These are phyloP conservation scores for Globisporangium parvum DNA, from an alignment of 352 stramenopile genomes.

Conservation along the genomic window DNA sequence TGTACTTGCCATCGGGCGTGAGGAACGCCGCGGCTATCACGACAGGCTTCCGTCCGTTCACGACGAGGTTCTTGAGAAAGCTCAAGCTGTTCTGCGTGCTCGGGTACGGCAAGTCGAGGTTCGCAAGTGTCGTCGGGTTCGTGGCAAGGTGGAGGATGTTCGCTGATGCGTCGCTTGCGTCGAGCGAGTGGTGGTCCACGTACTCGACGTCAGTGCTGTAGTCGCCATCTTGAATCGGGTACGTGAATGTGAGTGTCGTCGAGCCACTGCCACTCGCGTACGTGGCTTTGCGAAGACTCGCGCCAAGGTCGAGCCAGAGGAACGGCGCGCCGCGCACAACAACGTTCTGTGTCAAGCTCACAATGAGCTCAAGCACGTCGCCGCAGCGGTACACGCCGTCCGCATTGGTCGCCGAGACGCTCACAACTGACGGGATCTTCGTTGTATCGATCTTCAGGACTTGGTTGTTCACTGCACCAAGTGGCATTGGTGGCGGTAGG, in stretches of 20 bases:
- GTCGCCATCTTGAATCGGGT: slow-evolving; percentile 62
- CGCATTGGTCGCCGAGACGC: slow-evolving; percentile 36
- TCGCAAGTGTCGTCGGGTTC: slow-evolving; percentile 57
- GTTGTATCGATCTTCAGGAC: slow-evolving; percentile 60
- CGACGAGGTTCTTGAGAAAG: slow-evolving; percentile 57
- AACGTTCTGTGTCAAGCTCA: slow-evolving; percentile 69
- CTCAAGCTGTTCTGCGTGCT: slow-evolving; percentile 58
- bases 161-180: slow-evolving; percentile 39
- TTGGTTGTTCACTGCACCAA: slow-evolving; percentile 29
- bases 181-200: slow-evolving; percentile 76
- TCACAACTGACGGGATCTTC: slow-evolving; percentile 40
- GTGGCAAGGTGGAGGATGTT: slow-evolving; percentile 57
- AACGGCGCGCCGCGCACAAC: slow-evolving; percentile 55
- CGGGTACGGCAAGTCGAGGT: slow-evolving; percentile 63
- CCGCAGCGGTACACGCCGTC: slow-evolving; percentile 60
- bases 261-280: slow-evolving; percentile 54
- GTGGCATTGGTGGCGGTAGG: slow-evolving; percentile 37
- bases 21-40: slow-evolving; percentile 48
- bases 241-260: slow-evolving; percentile 51
- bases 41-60: slow-evolving; percentile 63
- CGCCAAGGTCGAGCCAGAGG: slow-evolving; percentile 64
- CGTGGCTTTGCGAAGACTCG: slow-evolving; percentile 33
- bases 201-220: slow-evolving; percentile 77
- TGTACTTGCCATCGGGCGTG: slow-evolving; percentile 57
- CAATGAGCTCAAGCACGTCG: slow-evolving; percentile 49